Base-by-base conservation (phyloP, 768 basidiomycete genomes). In the Pleurotus citrinopileatus region DNA sequence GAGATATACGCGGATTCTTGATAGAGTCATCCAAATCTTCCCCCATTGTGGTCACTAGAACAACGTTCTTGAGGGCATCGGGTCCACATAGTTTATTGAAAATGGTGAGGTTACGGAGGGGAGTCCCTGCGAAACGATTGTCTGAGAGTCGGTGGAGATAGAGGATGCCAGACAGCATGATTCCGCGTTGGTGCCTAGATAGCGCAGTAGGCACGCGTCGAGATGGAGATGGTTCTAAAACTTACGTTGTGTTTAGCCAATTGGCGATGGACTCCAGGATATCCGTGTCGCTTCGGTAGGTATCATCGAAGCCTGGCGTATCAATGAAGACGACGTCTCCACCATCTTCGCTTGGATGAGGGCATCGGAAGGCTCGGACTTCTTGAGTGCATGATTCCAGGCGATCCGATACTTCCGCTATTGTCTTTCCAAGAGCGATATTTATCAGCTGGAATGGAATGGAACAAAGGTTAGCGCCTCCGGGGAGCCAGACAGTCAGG, bases 41-140 rank as follows among this genome's bases (percentile, higher is more conserved):
- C 76, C 79, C 79, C 71, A 73, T 79, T 7, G 72, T 80, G 50
- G 78, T 78, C 38, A 70, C 72, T 48, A 81, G 66, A 37, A 78
- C 69, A 42, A 81, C 77, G 52, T 79, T 77, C 54, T 70, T 69
- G 58, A 78, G 69, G 4, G 75, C 68, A 29, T 61, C 43, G 55
- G 44, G 42, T 1, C 61, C 61, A 46, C 61, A 64, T 9, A 62
- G 15, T 7, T 56, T 47, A 15, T 40, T 12, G 43, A 64, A 61
- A 17, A 55, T 26, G 12, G n/a, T 20, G 6, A 62, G 40, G 29
- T 58, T 53, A 5, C 40, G 25, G 10, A 45, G 42, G 6, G 54
- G 29, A 9, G 62, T 25, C 13, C 42, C 51, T 22, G 37, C 17
- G 23, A 57, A 43, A 4, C 61, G 29, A 23, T 60, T 55, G 17